Evolutionary conservation across 164 flowering plant species (phyloP), one percentile per base, ranked within the genome.

Genomic region (Magnolia officinalis): DNA sequence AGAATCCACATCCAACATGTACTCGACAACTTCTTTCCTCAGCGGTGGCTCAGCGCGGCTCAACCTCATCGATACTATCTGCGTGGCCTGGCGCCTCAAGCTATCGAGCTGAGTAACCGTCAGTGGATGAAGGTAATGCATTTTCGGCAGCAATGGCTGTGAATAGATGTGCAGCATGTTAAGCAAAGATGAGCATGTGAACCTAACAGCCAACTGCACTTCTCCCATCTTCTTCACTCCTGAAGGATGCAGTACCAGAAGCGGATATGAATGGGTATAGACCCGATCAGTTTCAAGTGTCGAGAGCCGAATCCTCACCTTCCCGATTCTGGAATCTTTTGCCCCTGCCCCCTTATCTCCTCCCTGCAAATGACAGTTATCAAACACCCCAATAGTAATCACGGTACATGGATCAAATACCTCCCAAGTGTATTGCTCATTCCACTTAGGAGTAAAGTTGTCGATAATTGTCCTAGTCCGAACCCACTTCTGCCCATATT

Each of bases 371-470:
- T 84, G 86, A 8, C 83, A 77, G 74, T 89, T 88, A 64, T 89
- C 92, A 68, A 88, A 89, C 1, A 89, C 90, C 2, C 98, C 94
- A 4, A 90, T 77, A 0, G 93, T 93, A 4, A 93, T 86, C 72
- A 93, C 95, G 3, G 97, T 93, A 16, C 91, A 90, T 0, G 91
- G 90, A 81, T 91, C 95, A 73, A 87, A 93, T 6, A 93, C 97
- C 79, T 93, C 95, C 97, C 97, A 93, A 1, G 92, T 91, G 83
- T 93, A 93, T 74, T 91, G 97, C 82, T 93, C 97, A 65, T 93
- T 93, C 84, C 81, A 93, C 74, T 88, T 91, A 8, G 94, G 97
- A 70, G 72, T 50, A 61, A 88, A 72, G 72, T 83, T 90, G 81
- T 87, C 87, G 7, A 90, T 87, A 29, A 93, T 72, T 2, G 95